phyloP scores from a whole-genome alignment of 2,329 filamentous ascomycete genomes.

The Capronia coronata region DNA sequence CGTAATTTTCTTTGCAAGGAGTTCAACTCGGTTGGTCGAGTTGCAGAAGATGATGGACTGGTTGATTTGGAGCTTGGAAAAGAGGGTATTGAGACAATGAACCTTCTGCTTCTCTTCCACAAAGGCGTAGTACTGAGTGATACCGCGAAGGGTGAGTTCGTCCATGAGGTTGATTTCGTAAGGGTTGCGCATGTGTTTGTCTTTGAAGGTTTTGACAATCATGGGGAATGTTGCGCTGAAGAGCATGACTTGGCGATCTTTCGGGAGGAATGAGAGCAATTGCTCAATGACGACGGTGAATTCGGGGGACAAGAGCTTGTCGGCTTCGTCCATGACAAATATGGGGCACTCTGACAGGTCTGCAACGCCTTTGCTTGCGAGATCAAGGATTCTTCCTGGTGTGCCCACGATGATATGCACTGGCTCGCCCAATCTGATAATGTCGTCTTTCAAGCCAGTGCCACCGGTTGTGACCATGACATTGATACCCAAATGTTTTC shows the following conservation, averaged over 20 bases:
- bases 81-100: constrained; percentile 96
- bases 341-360: constrained; percentile 94
- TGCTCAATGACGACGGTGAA: constrained; percentile 98
- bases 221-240: constrained; percentile 97
- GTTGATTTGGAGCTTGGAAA: constrained; percentile 98
- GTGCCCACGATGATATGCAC: constrained; percentile 98
- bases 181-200: constrained; percentile 93
- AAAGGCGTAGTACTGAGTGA: constrained; percentile 98
- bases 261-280: constrained; percentile 87
- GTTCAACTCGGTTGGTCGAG: constrained; percentile 94
- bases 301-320: constrained; percentile 92
- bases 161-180: constrained; percentile 99
- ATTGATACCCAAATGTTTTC: constrained; percentile 93
- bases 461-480: constrained; percentile 99
- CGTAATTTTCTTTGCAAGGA: constrained; percentile 98
- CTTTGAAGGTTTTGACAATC: constrained; percentile 94
- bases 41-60: constrained; percentile 99
- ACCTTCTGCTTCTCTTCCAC: constrained; percentile 99
- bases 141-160: constrained; percentile 92
- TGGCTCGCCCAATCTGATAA: constrained; percentile 84
- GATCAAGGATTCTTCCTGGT: constrained; percentile 88
- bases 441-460: constrained; percentile 91
- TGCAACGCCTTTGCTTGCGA: constrained; percentile 92
- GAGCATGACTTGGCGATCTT: constrained; percentile 97
- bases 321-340: constrained; percentile 99